phyloP scores from a whole-genome alignment of 345 rosid genomes.

The Physaria fendleri region DNA sequence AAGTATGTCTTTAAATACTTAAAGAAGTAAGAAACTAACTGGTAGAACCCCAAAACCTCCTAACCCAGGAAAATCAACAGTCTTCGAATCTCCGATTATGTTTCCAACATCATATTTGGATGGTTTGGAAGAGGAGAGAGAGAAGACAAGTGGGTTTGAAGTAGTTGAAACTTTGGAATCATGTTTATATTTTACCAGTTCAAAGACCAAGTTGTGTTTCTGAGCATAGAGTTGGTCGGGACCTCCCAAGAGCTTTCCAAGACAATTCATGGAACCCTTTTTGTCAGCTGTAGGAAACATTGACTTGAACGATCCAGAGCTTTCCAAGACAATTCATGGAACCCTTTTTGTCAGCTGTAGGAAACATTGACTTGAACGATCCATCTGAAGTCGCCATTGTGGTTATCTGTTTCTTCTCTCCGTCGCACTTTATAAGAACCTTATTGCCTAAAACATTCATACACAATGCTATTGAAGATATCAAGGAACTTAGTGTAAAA shows the following conservation, averaged over 20 bases:
- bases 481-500: background rate
- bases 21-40: constrained; percentile 10
- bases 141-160: constrained; percentile 16
- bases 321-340: no score
- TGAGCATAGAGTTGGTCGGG: constrained; percentile 27
- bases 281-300: no score
- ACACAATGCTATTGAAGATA: background rate
- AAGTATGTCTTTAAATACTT: background rate
- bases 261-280: constrained; percentile 8
- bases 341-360: background rate
- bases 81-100: constrained; percentile 20
- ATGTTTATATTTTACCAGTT: constrained; percentile 11
- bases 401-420: constrained; percentile 23
- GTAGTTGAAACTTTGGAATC: constrained; percentile 14
- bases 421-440: no score
- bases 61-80: constrained; percentile 7
- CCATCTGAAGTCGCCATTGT: constrained; percentile 8
- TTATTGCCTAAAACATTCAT: background rate
- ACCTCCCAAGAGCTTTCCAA: constrained; percentile 31
- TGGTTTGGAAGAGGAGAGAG: constrained; percentile 22
- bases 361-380: constrained; percentile 12
- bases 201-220: constrained; percentile 25
- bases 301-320: no score
- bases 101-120: background rate
- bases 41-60: constrained; percentile 33